Evolutionary conservation across 768 basidiomycete species (phyloP).

Genomic region (Mycena floridula): DNA sequence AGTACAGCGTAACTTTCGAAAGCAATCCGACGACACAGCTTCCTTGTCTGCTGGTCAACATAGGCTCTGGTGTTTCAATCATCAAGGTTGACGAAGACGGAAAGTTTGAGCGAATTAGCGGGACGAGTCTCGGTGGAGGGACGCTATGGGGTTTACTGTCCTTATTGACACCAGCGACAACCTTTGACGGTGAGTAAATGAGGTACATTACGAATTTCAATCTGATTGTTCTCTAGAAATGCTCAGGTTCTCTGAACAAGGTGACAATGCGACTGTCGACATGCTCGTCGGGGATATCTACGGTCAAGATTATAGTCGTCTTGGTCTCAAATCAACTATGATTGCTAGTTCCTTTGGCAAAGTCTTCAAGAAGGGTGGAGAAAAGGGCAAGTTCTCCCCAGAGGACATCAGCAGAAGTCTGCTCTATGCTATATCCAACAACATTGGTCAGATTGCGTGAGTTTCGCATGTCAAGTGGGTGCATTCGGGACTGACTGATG

Average conservation of each 20-base stretch:
- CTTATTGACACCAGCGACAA: constrained; percentile 88
- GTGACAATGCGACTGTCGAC: constrained; percentile 91
- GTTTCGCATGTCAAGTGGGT: constrained; percentile 25
- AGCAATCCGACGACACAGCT: constrained; percentile 78
- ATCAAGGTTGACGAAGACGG: constrained; percentile 97
- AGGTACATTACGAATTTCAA: not conserved
- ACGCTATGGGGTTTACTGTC: constrained; percentile 96
- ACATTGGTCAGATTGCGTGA: constrained; percentile 99
- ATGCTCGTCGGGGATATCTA: constrained; percentile 99
- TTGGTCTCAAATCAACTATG: constrained; percentile 95
- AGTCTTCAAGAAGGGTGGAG: constrained; percentile 86
- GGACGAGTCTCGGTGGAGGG: constrained; percentile 94
- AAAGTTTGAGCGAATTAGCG: constrained; percentile 91
- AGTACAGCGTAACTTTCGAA: constrained; percentile 86
- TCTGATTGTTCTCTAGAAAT: constrained; percentile 66
- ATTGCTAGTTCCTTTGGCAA: constrained; percentile 99
- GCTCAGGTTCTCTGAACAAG: constrained; percentile 88
- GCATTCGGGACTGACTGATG: constrained; percentile 2
- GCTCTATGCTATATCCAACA: constrained; percentile 95
- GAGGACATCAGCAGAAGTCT: constrained; percentile 95
- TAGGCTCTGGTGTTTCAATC: constrained; percentile 95
- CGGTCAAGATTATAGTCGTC: constrained; percentile 91
- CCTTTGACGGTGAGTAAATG: constrained; percentile 91
- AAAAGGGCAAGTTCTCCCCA: constrained; percentile 73
- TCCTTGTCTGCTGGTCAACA: constrained; percentile 95